phyloP scores from a whole-genome alignment of 2,329 filamentous ascomycete genomes.

The Dactylellina sp. region DNA sequence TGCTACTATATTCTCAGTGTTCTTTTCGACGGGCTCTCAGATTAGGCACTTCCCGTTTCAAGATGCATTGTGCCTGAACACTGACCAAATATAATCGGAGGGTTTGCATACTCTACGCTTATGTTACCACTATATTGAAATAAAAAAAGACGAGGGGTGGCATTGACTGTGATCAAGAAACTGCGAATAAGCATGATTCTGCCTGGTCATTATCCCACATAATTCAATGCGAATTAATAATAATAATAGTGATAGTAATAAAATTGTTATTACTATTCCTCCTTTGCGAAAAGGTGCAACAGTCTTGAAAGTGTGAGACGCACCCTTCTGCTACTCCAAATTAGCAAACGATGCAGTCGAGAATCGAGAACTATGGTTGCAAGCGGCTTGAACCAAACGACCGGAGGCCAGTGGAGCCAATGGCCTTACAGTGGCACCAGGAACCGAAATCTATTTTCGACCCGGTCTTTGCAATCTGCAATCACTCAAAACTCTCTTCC shows the following conservation, averaged over 20 bases:
- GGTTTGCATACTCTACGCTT: slow-evolving; percentile 24
- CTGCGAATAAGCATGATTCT: slow-evolving; percentile 16
- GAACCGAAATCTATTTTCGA: slow-evolving; percentile 47
- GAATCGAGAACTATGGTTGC: slow-evolving; percentile 26
- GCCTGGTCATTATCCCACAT: slow-evolving; percentile 10
- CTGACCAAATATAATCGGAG: slow-evolving; percentile 30
- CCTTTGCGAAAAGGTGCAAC: slow-evolving; percentile 26
- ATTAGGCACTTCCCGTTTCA: slow-evolving; percentile 52
- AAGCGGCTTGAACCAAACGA: slow-evolving; percentile 26
- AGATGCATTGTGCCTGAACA: slow-evolving; percentile 48
- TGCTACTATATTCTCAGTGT: neutral
- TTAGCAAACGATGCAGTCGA: neutral
- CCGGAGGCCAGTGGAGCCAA: slow-evolving; percentile 32
- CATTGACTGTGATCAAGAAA: slow-evolving; percentile 6
- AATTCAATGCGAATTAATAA: slow-evolving; percentile 1
- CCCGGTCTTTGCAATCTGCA: slow-evolving; percentile 23
- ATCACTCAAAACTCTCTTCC: slow-evolving; percentile 24
- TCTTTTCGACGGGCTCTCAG: slow-evolving; percentile 12
- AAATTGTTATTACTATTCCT: slow-evolving; percentile 23
- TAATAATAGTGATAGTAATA: slow-evolving; percentile 1
- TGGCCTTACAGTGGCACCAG: slow-evolving; percentile 51
- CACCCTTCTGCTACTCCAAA: neutral
- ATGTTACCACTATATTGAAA: no score
- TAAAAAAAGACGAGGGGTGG: neutral
- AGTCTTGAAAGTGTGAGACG: neutral